Conservation (phyloP, 345 rosid species). For the Populus pruinosa region DNA sequence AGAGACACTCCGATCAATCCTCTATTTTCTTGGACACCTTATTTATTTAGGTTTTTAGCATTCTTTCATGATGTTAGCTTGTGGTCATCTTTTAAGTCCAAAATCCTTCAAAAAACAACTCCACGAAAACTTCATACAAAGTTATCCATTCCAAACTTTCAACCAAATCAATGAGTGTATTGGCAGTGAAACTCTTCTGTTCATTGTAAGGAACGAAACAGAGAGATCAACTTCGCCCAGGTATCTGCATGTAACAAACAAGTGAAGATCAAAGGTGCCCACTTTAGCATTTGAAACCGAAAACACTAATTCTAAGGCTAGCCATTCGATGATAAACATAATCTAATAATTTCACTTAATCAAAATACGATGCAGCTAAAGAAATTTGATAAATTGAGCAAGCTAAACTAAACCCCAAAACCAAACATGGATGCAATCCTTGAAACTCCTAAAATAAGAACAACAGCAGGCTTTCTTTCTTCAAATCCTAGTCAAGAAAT, state of each 20-base stretch:
- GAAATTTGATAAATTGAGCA: not conserved
- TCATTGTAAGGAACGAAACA: not conserved
- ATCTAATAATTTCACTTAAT: not conserved
- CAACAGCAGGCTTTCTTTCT: not conserved
- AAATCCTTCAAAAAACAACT: not conserved
- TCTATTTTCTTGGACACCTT: not conserved
- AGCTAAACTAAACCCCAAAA: not conserved
- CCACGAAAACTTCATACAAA: not conserved
- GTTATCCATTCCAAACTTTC: not conserved
- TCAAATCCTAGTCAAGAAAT: conserved; percentile 6
- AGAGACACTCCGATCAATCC: not conserved
- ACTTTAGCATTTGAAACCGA: not conserved
- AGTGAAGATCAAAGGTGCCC: not conserved
- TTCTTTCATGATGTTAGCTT: not conserved
- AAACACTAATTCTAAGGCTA: not conserved
- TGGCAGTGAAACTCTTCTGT: not conserved
- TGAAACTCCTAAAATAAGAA: not conserved
- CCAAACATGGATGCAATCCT: not conserved
- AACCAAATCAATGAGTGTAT: not conserved
- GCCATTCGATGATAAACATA: not conserved
- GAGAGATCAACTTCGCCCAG: not conserved
- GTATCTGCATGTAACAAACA: not conserved
- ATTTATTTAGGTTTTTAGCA: not conserved
- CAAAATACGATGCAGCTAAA: not conserved
- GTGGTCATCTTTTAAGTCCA: not conserved